Percentiles rank a stretch among this genome's conserved stretches.
Evolutionary conservation across 2,329 filamentous ascomycete species (phyloP).

Genomic region (Pseudocercospora vitis): DNA sequence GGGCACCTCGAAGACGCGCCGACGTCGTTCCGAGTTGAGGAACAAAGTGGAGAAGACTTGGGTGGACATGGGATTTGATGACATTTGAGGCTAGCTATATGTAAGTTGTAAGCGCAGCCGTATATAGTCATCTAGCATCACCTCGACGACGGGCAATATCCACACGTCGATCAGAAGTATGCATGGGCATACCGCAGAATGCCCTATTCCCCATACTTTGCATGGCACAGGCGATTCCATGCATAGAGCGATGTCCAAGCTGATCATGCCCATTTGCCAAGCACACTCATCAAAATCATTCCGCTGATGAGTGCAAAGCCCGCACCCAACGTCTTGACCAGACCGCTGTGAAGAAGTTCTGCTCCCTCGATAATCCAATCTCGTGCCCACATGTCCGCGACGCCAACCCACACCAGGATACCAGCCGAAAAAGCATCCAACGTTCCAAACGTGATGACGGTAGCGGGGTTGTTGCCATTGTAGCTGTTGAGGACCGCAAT

Average conservation of each 20-base stretch:
- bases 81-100: no score
- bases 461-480: constrained; percentile 70
- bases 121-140: no score
- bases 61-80: no score
- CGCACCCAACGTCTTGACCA: constrained; percentile 20
- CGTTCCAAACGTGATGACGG: constrained; percentile 70
- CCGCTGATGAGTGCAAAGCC: constrained; percentile 16
- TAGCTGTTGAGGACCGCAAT: constrained; percentile 69
- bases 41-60: no score
- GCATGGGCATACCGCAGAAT: no score
- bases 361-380: constrained; percentile 61
- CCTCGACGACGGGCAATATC: no score
- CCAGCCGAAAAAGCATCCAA: constrained; percentile 72
- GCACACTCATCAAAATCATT: constrained; percentile 24
- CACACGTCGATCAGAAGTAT: no score
- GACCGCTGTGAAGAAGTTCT: constrained; percentile 20
- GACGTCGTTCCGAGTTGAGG: no score
- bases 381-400: constrained; percentile 76
- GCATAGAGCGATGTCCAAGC: constrained; percentile 27
- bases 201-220: no score
- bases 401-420: constrained; percentile 74
- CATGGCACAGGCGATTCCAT: no score
- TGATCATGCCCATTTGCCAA: constrained; percentile 32
- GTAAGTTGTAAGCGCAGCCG: no score
- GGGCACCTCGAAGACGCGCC: no score